These are phyloP conservation scores for Polysphondylium violaceum DNA, from an alignment of 78 protist genomes.

Conservation along the genomic window DNA sequence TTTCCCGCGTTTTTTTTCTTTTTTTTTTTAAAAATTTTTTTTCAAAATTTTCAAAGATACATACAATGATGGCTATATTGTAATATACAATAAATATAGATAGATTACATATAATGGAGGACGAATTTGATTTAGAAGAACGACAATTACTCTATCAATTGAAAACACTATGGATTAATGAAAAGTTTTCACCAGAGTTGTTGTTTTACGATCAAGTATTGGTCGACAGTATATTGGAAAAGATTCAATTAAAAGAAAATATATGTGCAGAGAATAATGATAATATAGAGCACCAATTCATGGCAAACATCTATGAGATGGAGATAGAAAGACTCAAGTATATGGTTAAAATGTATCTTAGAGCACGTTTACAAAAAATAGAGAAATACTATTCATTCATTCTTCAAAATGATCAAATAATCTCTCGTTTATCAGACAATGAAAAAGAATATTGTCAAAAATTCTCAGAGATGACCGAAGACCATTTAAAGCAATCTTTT, in stretches of 20 bases:
- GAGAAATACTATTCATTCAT: constrained; percentile 35
- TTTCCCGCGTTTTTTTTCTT: too few species aligned
- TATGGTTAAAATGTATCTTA: constrained; percentile 43
- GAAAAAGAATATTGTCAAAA: constrained; percentile 37
- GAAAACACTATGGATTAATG: constrained; percentile 62
- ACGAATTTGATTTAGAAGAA: too few species aligned
- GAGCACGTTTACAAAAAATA: constrained; percentile 44
- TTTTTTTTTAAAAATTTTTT: too few species aligned
- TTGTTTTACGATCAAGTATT: constrained; percentile 1
- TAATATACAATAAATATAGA: too few species aligned
- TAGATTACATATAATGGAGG: too few species aligned
- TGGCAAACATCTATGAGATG: constrained; percentile 69
- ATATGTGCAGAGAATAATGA: background rate
- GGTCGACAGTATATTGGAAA: background rate
- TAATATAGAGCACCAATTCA: constrained; percentile 19
- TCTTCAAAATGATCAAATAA: background rate
- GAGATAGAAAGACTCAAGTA: constrained; percentile 72
- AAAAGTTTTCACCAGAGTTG: constrained; percentile 53
- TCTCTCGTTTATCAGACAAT: background rate
- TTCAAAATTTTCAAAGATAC: too few species aligned
- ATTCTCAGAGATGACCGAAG: constrained; percentile 14
- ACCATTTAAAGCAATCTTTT: constrained; percentile 57
- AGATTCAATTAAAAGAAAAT: constrained; percentile 33
- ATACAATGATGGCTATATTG: too few species aligned
- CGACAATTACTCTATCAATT: background rate